Percentiles rank a stretch among this genome's conserved stretches.
Evolutionary conservation across 164 flowering plant species (phyloP).

Genomic region (Stephania cephalantha): DNA sequence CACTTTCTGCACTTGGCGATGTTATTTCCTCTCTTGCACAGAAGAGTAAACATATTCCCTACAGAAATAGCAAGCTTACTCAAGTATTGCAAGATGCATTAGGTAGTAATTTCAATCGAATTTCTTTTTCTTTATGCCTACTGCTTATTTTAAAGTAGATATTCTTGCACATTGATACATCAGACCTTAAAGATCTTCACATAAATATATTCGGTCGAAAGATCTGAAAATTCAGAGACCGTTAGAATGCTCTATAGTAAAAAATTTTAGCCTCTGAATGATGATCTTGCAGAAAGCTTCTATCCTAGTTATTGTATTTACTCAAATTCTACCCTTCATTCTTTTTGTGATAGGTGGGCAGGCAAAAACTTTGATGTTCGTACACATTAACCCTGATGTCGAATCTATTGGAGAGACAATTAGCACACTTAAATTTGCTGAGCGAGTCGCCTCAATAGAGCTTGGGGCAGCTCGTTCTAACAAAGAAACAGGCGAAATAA

Average conservation of each 20-base stretch:
- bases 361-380: constrained; percentile 95
- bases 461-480: constrained; percentile 86
- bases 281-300: background rate
- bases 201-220: background rate
- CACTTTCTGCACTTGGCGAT: constrained; percentile 91
- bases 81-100: constrained; percentile 86
- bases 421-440: constrained; percentile 91
- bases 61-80: constrained; percentile 92
- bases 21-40: constrained; percentile 89
- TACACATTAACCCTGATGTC: constrained; percentile 77
- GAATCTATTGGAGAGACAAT: constrained; percentile 80
- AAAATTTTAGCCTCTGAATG: background rate
- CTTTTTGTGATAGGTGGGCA: constrained; percentile 61
- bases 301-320: background rate
- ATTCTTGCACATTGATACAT: background rate
- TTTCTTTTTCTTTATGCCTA: background rate
- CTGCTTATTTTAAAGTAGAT: background rate
- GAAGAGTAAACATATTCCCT: constrained; percentile 82
- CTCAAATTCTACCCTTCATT: background rate
- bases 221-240: background rate
- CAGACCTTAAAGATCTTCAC: background rate
- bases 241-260: background rate
- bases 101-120: constrained; percentile 35
- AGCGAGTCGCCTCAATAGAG: constrained; percentile 77
- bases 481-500: constrained; percentile 72